Evolutionary conservation across 257 asterid species (phyloP).

Genomic region (Datura wrightii): DNA sequence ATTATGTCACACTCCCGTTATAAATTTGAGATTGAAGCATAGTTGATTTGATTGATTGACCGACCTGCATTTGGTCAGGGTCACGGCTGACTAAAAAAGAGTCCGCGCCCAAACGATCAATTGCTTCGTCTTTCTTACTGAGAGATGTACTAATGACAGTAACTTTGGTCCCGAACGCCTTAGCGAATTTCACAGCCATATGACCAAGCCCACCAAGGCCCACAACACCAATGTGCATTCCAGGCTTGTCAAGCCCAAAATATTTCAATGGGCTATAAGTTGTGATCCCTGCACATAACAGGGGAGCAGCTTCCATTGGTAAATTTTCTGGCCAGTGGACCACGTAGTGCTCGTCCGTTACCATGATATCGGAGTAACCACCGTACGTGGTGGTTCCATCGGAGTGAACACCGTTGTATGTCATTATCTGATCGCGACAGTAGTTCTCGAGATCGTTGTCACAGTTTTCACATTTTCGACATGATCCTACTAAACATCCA

Average conservation of each 20-base stretch:
- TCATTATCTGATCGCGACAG: not conserved
- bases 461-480: constrained; percentile 34
- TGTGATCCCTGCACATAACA: constrained; percentile 41
- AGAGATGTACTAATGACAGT: constrained; percentile 41
- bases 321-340: constrained; percentile 37
- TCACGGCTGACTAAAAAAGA: constrained; percentile 34
- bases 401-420: constrained; percentile 27
- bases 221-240: constrained; percentile 40
- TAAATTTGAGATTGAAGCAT: not conserved
- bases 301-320: constrained; percentile 42
- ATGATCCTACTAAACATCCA: constrained; percentile 40
- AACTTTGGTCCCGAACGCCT: constrained; percentile 39
- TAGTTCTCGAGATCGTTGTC: constrained; percentile 29
- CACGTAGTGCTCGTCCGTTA: constrained; percentile 37
- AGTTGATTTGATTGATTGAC: not conserved
- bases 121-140: constrained; percentile 38
- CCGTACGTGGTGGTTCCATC: constrained; percentile 37
- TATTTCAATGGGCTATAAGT: constrained; percentile 41
- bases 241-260: constrained; percentile 40
- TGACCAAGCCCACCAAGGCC: constrained; percentile 47
- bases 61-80: constrained; percentile 34
- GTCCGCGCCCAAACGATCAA: constrained; percentile 32
- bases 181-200: constrained; percentile 42
- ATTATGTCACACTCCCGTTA: not conserved
- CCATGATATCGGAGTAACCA: constrained; percentile 44